Evolutionary conservation across 371 early-diverging fungal species (phyloP), one percentile per base, ranked within the genome.

Genomic region (Choanephora cucurbitarum): DNA sequence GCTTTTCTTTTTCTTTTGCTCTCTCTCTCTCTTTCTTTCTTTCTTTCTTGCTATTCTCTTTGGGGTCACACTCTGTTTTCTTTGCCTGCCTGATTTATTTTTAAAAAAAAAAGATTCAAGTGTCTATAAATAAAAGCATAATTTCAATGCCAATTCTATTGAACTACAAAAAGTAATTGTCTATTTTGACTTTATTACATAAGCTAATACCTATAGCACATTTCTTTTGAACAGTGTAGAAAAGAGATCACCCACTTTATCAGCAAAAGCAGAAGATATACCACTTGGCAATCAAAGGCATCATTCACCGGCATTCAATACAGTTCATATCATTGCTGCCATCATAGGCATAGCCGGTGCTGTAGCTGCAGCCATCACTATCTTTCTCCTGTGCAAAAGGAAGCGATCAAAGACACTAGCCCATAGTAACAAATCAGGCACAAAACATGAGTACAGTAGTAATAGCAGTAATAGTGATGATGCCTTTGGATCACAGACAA

Each of bases 261-360:
- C 34, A 9, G 9, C 40, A 33, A 23, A 11, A 14, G 37, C 17
- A 43, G 43, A 21, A 43, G 46, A 37, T 48, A 45, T 51, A 13
- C 52, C 66, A 19, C 65, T 66, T 53, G 59, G 55, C 8, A 60
- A 57, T 7, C 28, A 57, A 7, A 44, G 57, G 45, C 55, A 72
- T 22, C 65, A 73, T 41, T 65, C 63, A 39, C 51, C 62, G 17
- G 58, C 51, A 49, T 74, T 74, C 45, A 74, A 66, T 49, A 62
- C 70, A 15, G 56, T 74, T 19, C 74, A 74, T 60, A 58, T 74
- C 32, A 66, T 66, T 15, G 68, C 69, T 19, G 74, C 69, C 52
- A 57, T 66, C 19, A 51, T 74, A 43, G 73, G 73, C 24, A 57
- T 69, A 10, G 44, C 64, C 7, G 68, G 66, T 3, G 69, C 69